Evolutionary conservation across 345 rosid genomes (phyloP).

Genomic region (Brassica juncea): DNA sequence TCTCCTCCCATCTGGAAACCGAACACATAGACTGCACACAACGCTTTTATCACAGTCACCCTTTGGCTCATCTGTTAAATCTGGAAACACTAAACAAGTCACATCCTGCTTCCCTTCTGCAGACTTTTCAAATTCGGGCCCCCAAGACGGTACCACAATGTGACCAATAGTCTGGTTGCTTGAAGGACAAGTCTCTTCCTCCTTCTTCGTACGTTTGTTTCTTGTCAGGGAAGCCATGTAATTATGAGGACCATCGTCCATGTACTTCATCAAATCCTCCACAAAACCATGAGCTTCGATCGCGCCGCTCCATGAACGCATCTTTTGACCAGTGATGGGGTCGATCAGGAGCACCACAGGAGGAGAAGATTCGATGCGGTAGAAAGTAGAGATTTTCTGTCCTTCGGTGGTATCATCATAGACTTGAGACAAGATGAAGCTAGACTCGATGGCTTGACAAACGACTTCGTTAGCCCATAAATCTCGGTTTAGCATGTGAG

Average conservation of each 20-base stretch:
- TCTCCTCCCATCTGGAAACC: constrained; percentile 87
- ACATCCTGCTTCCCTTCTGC: neutral
- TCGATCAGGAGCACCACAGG: constrained; percentile 10
- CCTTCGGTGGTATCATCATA: constrained; percentile 47
- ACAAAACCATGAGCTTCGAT: constrained; percentile 79
- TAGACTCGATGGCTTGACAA: constrained; percentile 59
- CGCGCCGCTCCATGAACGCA: constrained; percentile 74
- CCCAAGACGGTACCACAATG: neutral
- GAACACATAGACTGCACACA: constrained; percentile 75
- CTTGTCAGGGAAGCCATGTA: constrained; percentile 42
- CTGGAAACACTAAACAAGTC: constrained; percentile 44
- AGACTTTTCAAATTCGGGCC: neutral
- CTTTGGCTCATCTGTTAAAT: constrained; percentile 59
- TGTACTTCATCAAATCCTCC: constrained; percentile 71
- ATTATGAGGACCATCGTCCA: constrained; percentile 78
- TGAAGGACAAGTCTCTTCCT: neutral
- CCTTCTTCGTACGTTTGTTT: neutral
- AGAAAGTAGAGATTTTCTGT: constrained; percentile 71
- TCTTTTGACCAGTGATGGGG: constrained; percentile 27
- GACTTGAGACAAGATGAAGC: constrained; percentile 84
- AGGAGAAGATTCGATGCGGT: constrained; percentile 65
- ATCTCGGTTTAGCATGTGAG: constrained; percentile 82
- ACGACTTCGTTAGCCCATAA: constrained; percentile 88
- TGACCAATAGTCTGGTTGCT: neutral
- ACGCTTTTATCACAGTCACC: constrained; percentile 44